Conservation (phyloP, 176 grass and related monocot genomes). For the Aechmea fasciata region DNA sequence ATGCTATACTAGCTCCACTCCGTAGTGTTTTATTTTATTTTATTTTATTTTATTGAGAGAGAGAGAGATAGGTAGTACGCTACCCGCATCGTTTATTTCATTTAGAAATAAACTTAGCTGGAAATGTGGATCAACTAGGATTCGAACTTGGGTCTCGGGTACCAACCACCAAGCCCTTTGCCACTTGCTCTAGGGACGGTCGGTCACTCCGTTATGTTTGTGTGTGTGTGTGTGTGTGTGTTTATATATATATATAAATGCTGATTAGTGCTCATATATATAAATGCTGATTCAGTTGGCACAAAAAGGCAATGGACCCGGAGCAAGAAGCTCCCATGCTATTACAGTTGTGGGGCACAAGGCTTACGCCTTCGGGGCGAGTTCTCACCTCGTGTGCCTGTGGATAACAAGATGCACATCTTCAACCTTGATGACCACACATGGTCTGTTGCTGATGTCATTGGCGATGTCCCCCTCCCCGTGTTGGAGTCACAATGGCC, state of each 20-base stretch:
- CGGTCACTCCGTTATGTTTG: too few species aligned
- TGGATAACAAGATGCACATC: conserved; percentile 77
- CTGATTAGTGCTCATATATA: not conserved
- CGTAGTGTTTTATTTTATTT: too few species aligned
- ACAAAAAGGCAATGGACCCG: conserved; percentile 53
- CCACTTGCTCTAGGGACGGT: too few species aligned
- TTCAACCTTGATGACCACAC: conserved; percentile 49
- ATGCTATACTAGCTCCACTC: too few species aligned
- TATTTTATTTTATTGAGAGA: too few species aligned
- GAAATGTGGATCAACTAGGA: too few species aligned
- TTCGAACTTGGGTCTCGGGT: too few species aligned
- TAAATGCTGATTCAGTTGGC: conserved; percentile 32
- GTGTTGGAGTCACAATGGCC: conserved; percentile 72
- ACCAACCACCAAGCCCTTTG: too few species aligned
- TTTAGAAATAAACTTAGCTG: too few species aligned
- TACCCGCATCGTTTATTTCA: too few species aligned
- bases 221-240: not conserved
- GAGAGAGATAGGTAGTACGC: too few species aligned
- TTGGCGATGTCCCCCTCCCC: conserved; percentile 57
- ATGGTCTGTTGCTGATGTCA: conserved; percentile 42
- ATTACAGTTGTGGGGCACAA: conserved; percentile 49
- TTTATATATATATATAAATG: not conserved
- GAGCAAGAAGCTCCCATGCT: conserved; percentile 76
- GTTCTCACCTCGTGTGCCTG: conserved; percentile 69
- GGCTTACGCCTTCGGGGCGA: conserved; percentile 84